Evolutionary conservation across 2,329 filamentous ascomycete species (phyloP).

Genomic region (Beauveria australis): DNA sequence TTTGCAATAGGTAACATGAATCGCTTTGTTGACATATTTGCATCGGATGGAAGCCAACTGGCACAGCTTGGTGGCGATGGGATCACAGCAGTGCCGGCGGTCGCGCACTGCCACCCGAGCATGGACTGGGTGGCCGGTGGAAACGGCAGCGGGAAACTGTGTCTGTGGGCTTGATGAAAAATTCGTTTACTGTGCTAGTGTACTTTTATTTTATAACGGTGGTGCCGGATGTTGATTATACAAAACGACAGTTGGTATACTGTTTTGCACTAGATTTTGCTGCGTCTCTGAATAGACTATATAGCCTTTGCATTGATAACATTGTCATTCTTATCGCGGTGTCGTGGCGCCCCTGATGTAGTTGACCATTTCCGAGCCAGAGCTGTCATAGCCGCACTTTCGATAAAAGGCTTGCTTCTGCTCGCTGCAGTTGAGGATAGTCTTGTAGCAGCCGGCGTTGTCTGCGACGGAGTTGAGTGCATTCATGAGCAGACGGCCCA

Average conservation of each 20-base stretch:
- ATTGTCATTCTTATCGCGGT: background rate
- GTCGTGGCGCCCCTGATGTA: conserved; percentile 2
- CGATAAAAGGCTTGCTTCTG: conserved; percentile 71
- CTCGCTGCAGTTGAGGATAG: conserved; percentile 67
- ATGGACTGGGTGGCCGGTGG: conserved; percentile 89
- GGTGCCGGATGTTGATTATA: background rate
- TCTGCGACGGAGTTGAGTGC: conserved; percentile 66
- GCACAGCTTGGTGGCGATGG: conserved; percentile 82
- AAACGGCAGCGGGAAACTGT: conserved; percentile 85
- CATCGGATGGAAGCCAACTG: conserved; percentile 72
- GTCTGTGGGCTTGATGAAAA: conserved; percentile 67
- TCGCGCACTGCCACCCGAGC: conserved; percentile 81
- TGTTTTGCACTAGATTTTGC: background rate
- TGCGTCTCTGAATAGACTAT: background rate
- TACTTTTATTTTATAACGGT: conserved; percentile 2
- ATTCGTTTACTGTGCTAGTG: background rate
- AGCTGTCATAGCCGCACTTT: conserved; percentile 20
- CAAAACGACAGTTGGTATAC: background rate
- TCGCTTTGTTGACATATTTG: conserved; percentile 87
- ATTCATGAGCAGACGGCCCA: conserved; percentile 69
- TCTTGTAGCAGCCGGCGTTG: conserved; percentile 72
- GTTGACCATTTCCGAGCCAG: conserved; percentile 11
- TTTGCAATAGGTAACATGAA: conserved; percentile 98
- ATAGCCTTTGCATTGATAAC: background rate
- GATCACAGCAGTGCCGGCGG: conserved; percentile 90